Base-by-base conservation (phyloP, 139 green algal genomes). In the Chlamydomonas sp. region DNA sequence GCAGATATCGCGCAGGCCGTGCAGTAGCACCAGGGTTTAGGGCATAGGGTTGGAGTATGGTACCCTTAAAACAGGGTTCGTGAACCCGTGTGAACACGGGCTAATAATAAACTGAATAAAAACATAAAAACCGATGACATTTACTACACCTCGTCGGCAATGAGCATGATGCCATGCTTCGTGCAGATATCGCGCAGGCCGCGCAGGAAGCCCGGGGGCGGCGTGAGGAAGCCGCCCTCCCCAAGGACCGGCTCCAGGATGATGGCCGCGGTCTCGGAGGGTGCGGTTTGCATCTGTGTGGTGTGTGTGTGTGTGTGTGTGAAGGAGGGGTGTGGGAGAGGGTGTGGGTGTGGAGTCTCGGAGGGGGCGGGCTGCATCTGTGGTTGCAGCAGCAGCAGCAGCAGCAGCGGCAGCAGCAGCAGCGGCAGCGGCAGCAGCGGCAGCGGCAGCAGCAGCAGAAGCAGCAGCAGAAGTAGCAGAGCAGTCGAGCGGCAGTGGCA, bases 121-220 rank as follows among this genome's bases (percentile, higher is more conserved):
- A 13, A 26, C 13, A 54, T 20, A 54, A 54, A 54, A 13, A n/a
- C n/a, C n/a, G n/a, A n/a, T n/a, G n/a, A n/a, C n/a, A n/a, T n/a
- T n/a, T n/a, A n/a, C n/a, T n/a, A 1, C 67, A 88, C 89, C 84
- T 96, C 90, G 65, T 96, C 90, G 13, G 86, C 78, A 49, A 96
- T 93, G 24, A 96, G 80, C 65, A 96, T 62, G 24, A 95, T 91
- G 60, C 79, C 82, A 67, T 95, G 83, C 68, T 87, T 37, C 73
- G 87, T 77, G 33, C 79, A 88, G 47, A 93, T 71, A 73, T 62
- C 35, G 2, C 90, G 67, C 50, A 94, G 77, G 1, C 26, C 54
- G 3, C 31, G 20, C 57, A 96, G 62, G 77, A 91, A 96, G 48
- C 77, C 81, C 1, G 84, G 86, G 0, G 89, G 88, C 2, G 90